phyloP scores from a whole-genome alignment of 495 filamentous ascomycete species.

The Xylaria venustula region DNA sequence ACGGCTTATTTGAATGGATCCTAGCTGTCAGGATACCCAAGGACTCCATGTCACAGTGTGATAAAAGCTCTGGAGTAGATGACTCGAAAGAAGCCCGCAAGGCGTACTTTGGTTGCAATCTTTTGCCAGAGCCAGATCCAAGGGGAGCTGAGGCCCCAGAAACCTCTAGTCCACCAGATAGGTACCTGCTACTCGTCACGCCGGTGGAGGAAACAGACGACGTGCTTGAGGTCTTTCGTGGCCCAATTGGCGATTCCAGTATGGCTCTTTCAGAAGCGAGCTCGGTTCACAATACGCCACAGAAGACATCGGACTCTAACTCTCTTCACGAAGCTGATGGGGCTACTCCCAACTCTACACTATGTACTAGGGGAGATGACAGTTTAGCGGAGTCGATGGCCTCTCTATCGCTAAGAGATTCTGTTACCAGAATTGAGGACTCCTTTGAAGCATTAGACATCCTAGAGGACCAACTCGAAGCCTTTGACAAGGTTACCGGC shows the following conservation, averaged over 20 bases:
- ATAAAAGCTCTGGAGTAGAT: conserved; percentile 14
- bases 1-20: conserved; percentile 52
- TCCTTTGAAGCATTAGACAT: conserved; percentile 67
- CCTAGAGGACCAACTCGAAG: conserved; percentile 66
- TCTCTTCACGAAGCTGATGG: conserved; percentile 3
- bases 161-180: background rate
- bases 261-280: background rate
- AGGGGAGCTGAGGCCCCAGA: conserved; percentile 1
- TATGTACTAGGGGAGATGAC: conserved; percentile 16
- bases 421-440: conserved; percentile 60
- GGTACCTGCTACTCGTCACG: conserved; percentile 22
- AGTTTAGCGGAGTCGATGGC: conserved; percentile 7
- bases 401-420: conserved; percentile 31
- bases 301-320: background rate
- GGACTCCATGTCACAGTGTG: conserved; percentile 10
- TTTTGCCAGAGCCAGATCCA: conserved; percentile 29
- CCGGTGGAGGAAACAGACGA: conserved; percentile 15
- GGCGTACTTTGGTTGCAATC: conserved; percentile 46
- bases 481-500: conserved; percentile 42
- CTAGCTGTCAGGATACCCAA: conserved; percentile 32
- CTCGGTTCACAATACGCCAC: background rate
- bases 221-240: conserved; percentile 6
- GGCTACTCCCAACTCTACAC: conserved; percentile 9
- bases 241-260: background rate
- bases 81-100: conserved; percentile 10